These are phyloP conservation scores for Salinomyces thailandicus DNA, from an alignment of 2,329 filamentous ascomycete genomes.

Conservation along the genomic window DNA sequence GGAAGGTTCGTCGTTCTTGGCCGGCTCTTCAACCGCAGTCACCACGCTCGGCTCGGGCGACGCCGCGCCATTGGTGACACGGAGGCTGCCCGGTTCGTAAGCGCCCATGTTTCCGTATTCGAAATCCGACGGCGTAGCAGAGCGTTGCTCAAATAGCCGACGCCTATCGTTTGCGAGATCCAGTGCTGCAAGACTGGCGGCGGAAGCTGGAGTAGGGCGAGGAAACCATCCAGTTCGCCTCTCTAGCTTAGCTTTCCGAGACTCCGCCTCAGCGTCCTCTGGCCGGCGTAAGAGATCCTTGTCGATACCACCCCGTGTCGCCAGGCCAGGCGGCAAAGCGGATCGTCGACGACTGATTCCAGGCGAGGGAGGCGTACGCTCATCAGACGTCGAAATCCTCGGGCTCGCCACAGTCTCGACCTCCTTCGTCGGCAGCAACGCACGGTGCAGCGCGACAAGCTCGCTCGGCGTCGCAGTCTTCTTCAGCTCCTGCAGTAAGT, in stretches of 20 bases:
- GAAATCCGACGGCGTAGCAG: conserved; percentile 33
- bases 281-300: conserved; percentile 25
- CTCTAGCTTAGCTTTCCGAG: not conserved
- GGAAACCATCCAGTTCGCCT: too few relatives aligned
- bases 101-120: conserved; percentile 33
- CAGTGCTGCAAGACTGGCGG: conserved; percentile 13
- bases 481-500: conserved; percentile 37
- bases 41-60: conserved; percentile 34
- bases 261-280: conserved; percentile 5
- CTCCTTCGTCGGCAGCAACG: conserved; percentile 25
- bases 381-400: conserved; percentile 11
- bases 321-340: conserved; percentile 14
- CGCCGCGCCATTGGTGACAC: conserved; percentile 38
- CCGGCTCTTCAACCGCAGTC: not conserved
- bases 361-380: conserved; percentile 5
- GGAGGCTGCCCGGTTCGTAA: conserved; percentile 33
- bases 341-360: conserved; percentile 5
- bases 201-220: conserved; percentile 1
- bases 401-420: conserved; percentile 12
- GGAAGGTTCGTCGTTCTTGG: conserved; percentile 9
- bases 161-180: conserved; percentile 12
- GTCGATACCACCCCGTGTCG: conserved; percentile 13
- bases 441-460: conserved; percentile 32
- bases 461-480: conserved; percentile 40
- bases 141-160: conserved; percentile 14